A percentile compares a stretch with the other conserved stretches of the same genome.
These are phyloP conservation scores for Russula vinacea DNA, from an alignment of 768 basidiomycete genomes.

Conservation along the genomic window DNA sequence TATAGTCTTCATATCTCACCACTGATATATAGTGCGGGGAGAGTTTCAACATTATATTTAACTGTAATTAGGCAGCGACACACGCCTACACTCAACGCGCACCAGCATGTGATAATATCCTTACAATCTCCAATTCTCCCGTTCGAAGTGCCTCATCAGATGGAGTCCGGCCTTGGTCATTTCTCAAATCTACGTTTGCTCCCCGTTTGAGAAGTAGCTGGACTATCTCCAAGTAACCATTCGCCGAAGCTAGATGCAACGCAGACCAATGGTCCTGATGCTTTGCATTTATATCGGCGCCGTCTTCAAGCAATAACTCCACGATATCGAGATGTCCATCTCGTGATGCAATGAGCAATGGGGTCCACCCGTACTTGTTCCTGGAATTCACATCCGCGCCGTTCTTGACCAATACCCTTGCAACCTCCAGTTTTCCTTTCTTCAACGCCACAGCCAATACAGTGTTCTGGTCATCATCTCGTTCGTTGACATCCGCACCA, in stretches of 20 bases:
- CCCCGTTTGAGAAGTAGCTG: neutral
- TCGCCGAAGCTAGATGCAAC: neutral
- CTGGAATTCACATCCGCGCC: constrained; percentile 1
- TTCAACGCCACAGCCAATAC: neutral
- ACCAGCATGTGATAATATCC: neutral
- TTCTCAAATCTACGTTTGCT: neutral
- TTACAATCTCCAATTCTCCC: neutral
- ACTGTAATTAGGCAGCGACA: neutral
- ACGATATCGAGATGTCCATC: neutral
- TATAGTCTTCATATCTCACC: neutral
- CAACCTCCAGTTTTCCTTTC: neutral
- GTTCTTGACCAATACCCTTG: neutral
- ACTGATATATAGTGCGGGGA: neutral
- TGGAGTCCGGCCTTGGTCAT: neutral
- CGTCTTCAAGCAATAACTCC: neutral
- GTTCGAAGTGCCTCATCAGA: neutral
- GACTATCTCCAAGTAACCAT: neutral
- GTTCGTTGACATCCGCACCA: neutral
- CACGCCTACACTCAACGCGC: neutral
- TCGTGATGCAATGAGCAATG: neutral
- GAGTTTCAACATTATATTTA: no score
- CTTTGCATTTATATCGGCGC: neutral
- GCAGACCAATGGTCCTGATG: neutral
- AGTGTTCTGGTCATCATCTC: neutral
- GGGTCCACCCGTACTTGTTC: no score